Evolutionary conservation across 768 basidiomycete species (phyloP), one percentile per base, ranked within the genome.

Genomic region (Leccinum imitatum): DNA sequence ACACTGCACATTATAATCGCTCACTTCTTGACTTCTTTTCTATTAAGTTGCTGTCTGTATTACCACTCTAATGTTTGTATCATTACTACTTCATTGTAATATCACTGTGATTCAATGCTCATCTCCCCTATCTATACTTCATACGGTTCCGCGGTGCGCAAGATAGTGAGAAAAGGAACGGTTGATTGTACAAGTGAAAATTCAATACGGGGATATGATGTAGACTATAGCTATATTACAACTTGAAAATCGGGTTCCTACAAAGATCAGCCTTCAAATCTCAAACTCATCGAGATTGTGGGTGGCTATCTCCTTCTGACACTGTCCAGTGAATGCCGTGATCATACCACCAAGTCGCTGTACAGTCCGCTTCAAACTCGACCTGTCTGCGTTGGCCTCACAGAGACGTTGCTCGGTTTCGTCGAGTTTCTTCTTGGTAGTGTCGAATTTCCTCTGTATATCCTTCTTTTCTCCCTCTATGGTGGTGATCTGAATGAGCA

Each of bases 311-410:
- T 46, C 44, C 44, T 46, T 46, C n/a, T 46, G 44, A 19, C 70
- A 48, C 31, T 62, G 62, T 27, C 23, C 52, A 39, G 15, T 56
- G 53, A 69, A 41, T 27, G 54, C 25, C 21, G 61, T 51, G 31
- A 71, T n/a, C 53, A 21, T 46, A 19, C 57, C 13, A 19, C 11
- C 27, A 37, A 71, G 67, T 27, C 6, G 46, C 17, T 59, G 21
- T 17, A 50, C 67, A 65, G 54, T 58, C 53, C 19, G 51, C n/a
- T 23, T 59, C 56, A 64, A 51, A 30, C 30, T 65, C 54, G 11
- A n/a, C 30, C 27, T 64, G 35, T 69, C 65, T 21, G 44, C 54
- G 9, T 65, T 60, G 15, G 61, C 59, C 53, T 71, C 67, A 25
- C 39, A 58, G 4, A 70, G 63, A 23, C 39, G 44, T 44, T 50